A percentile compares a stretch with the other conserved stretches of the same genome.
phyloP scores from a whole-genome alignment of 2,329 filamentous ascomycete genomes.

The Alternaria infectoria region DNA sequence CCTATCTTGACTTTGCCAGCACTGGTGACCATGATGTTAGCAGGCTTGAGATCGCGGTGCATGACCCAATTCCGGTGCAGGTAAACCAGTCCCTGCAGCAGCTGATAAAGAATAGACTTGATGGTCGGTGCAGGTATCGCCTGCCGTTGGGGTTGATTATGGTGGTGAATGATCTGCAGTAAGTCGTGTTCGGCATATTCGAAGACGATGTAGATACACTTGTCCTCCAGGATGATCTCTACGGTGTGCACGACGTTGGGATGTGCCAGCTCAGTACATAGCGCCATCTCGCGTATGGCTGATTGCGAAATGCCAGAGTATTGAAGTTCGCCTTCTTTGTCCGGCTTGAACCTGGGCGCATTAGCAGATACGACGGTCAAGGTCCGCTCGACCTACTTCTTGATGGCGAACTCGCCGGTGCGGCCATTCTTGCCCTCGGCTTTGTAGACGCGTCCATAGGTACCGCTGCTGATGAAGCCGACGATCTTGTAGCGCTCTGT shows the following conservation, averaged over 20 bases:
- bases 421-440: constrained; percentile 77
- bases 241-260: constrained; percentile 87
- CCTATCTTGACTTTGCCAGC: constrained; percentile 91
- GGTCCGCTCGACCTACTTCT: constrained; percentile 70
- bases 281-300: constrained; percentile 94
- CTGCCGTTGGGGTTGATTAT: constrained; percentile 85
- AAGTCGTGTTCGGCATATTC: constrained; percentile 98
- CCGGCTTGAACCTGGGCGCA: constrained; percentile 77
- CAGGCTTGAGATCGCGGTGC: constrained; percentile 94
- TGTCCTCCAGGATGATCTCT: constrained; percentile 97
- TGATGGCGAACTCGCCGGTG: constrained; percentile 91
- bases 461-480: constrained; percentile 97
- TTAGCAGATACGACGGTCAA: constrained; percentile 21
- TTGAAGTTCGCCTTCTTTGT: constrained; percentile 96
- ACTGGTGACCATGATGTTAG: constrained; percentile 98
- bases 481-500: constrained; percentile 95
- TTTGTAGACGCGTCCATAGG: constrained; percentile 98
- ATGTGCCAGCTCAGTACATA: constrained; percentile 91
- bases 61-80: constrained; percentile 97
- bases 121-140: constrained; percentile 88
- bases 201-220: constrained; percentile 99
- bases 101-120: constrained; percentile 93
- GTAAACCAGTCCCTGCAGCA: constrained; percentile 93
- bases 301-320: constrained; percentile 99
- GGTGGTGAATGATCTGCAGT: constrained; percentile 97